These are phyloP conservation scores for Niebla homalea DNA, from an alignment of 495 filamentous ascomycete genomes.

Conservation along the genomic window DNA sequence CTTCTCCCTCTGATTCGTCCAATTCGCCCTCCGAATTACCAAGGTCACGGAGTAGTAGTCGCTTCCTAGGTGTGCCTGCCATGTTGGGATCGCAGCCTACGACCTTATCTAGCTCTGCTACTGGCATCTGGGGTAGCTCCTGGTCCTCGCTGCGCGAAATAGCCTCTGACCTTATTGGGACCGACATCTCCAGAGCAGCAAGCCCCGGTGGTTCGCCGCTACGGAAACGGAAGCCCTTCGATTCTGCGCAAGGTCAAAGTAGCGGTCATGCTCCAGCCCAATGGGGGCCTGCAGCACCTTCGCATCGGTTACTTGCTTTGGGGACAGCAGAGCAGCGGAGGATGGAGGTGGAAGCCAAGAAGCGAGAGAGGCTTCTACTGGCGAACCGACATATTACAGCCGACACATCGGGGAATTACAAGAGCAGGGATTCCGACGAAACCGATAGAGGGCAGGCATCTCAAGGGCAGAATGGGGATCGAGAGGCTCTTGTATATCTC, in stretches of 20 bases:
- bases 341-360: constrained; percentile 46
- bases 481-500: constrained; percentile 70
- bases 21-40: not conserved
- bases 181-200: constrained; percentile 25
- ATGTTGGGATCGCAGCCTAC: constrained; percentile 19
- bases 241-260: constrained; percentile 28
- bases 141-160: constrained; percentile 43
- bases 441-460: constrained; percentile 22
- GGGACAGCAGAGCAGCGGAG: constrained; percentile 45
- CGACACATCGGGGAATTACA: constrained; percentile 36
- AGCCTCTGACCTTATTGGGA: constrained; percentile 40
- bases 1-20: too few species aligned
- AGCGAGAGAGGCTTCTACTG: constrained; percentile 44
- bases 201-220: constrained; percentile 22
- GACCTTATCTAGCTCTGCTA: constrained; percentile 22
- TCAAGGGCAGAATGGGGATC: constrained; percentile 38
- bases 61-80: constrained; percentile 20
- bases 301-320: constrained; percentile 32
- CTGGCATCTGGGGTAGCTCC: constrained; percentile 36
- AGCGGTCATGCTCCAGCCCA: constrained; percentile 27
- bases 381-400: constrained; percentile 37
- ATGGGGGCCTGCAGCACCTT: constrained; percentile 42
- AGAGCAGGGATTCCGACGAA: constrained; percentile 47
- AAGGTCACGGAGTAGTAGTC: constrained; percentile 19
- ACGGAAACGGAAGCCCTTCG: constrained; percentile 32